A percentile compares a stretch with the other conserved stretches of the same genome.
phyloP scores from a whole-genome alignment of 2,329 filamentous ascomycete genomes.

The Phialophora verrucosa region DNA sequence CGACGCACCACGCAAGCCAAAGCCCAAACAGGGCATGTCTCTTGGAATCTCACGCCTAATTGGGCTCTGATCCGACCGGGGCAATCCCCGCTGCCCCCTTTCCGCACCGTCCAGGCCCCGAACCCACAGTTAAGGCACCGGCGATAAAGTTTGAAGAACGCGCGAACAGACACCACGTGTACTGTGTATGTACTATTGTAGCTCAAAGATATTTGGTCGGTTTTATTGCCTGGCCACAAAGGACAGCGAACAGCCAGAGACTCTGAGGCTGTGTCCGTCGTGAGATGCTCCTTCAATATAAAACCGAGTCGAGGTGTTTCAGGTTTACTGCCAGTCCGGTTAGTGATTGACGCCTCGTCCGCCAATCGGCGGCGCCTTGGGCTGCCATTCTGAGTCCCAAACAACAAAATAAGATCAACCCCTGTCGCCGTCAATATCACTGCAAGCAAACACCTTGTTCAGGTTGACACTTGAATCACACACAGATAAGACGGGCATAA shows the following conservation, averaged over 20 bases:
- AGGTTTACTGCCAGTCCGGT: slow-evolving; percentile 21
- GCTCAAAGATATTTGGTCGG: not conserved
- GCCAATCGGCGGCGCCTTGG: slow-evolving; percentile 27
- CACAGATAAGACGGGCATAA: not conserved
- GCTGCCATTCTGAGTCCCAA: slow-evolving; percentile 30
- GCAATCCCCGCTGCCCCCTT: not conserved
- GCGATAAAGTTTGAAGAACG: not conserved
- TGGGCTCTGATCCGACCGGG: not conserved
- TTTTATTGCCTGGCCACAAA: not conserved
- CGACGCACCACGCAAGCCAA: not conserved
- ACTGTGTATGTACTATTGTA: no score
- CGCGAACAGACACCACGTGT: not conserved
- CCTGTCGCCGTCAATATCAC: slow-evolving; percentile 14
- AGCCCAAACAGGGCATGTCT: not conserved
- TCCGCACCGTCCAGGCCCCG: not conserved
- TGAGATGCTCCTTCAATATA: slow-evolving; percentile 16
- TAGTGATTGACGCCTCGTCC: slow-evolving; percentile 12
- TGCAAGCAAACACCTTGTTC: slow-evolving; percentile 3
- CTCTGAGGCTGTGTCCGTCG: slow-evolving; percentile 13
- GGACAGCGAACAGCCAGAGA: not conserved
- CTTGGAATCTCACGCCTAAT: not conserved
- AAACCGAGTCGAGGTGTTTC: slow-evolving; percentile 26
- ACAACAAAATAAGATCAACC: slow-evolving; percentile 23
- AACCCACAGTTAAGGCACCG: not conserved
- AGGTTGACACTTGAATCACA: not conserved